Evolutionary conservation across 441 rosid species (phyloP), one percentile per base, ranked within the genome.

Genomic region (Jatropha podagrica): DNA sequence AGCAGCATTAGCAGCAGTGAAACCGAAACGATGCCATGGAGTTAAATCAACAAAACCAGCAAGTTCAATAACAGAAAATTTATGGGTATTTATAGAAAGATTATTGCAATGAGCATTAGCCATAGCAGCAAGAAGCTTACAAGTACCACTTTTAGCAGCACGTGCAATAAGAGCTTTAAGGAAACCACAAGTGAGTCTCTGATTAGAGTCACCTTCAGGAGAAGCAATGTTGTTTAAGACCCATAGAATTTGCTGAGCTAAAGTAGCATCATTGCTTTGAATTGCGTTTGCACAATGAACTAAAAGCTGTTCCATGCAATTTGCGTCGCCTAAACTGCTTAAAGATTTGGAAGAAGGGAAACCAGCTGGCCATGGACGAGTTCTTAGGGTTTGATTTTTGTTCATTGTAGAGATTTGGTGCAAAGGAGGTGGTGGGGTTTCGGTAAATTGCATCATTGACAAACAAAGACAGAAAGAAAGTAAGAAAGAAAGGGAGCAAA

Each of bases 11-110:
- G 98, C 96, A 0, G 94, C 90, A 0, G 95, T 88, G 86, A 89
- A 94, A 11, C 98, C 98, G 69, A 94, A 94, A 18, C 96, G 90
- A 61, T 92, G 97, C 97, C 97, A 94, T 0, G 97, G 97, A 13
- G 95, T 91, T 49, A 94, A 80, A 88, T 94, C 98, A 2, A 94
- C 96, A 74, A 89, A 94, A 65, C 83, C 69, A 4, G 98, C 97
- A 0, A 94, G 91, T 85, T 94, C 97, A 4, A 94, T 84, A 76
- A 88, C 80, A n/a, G 97, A 88, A 80, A 94, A 94, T 12, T 84
- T 82, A 83, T 91, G 96, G 42, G 85, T 84, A 54, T 81, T 64
- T 17, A 81, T 74, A 56, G 77, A 46, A 26, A 89, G 83, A 62
- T 71, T 4, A 54, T 14, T 77, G 81, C 74, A 78, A 46, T 73